phyloP scores from a whole-genome alignment of 345 rosid species.

The Angophora floribunda region DNA sequence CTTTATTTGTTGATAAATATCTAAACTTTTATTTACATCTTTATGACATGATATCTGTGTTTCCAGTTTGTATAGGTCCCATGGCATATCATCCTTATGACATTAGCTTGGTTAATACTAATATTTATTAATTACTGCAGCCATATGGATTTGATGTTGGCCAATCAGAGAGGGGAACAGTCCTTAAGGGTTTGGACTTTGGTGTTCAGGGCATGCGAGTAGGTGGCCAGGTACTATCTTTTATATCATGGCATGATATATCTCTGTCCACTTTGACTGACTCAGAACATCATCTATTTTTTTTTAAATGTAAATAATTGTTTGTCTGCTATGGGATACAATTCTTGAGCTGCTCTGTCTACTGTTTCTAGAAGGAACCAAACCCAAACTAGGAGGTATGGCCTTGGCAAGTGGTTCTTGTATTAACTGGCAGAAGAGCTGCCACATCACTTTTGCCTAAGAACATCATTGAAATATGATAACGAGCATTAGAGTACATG shows the following conservation, averaged over 20 bases:
- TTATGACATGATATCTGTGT: neutral
- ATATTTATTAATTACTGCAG: conserved; percentile 20
- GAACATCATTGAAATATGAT: neutral
- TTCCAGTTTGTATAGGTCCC: neutral
- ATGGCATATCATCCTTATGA: neutral
- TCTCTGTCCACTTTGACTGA: neutral
- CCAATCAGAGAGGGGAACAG: conserved; percentile 77
- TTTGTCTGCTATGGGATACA: neutral
- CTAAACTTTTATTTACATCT: neutral
- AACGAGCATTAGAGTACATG: neutral
- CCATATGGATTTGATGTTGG: conserved; percentile 97
- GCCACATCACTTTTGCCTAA: neutral
- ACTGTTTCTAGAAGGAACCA: neutral
- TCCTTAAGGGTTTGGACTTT: conserved; percentile 88
- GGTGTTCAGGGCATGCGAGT: conserved; percentile 95
- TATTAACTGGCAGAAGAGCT: neutral
- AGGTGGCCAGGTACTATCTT: conserved; percentile 74
- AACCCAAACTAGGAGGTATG: neutral
- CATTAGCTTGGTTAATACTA: neutral
- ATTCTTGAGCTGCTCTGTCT: neutral
- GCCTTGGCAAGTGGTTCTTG: neutral
- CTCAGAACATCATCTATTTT: neutral
- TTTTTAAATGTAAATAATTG: neutral
- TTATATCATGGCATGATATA: neutral
- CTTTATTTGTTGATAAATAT: neutral